Evolutionary conservation across 805 yeast genomes (phyloP).

Genomic region (Saccharomycopsis sp.): DNA sequence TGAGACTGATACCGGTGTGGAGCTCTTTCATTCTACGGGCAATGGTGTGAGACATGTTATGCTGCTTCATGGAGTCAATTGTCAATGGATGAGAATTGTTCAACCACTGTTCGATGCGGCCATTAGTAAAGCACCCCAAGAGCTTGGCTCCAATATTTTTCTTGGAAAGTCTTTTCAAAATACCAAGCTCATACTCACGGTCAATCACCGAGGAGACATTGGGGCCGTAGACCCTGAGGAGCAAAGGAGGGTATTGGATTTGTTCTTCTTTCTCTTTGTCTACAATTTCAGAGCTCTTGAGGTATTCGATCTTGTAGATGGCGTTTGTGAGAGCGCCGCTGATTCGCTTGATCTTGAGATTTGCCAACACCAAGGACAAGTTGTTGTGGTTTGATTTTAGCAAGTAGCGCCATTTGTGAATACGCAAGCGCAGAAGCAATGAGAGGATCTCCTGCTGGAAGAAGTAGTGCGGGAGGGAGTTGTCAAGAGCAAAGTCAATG

Average conservation of each 20-base stretch:
- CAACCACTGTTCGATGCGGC: conserved; percentile 88
- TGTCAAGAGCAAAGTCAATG: conserved; percentile 57
- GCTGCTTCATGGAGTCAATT: conserved; percentile 62
- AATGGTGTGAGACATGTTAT: conserved; percentile 69
- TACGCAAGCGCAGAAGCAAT: conserved; percentile 43
- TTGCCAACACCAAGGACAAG: conserved; percentile 32
- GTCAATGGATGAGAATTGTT: conserved; percentile 74
- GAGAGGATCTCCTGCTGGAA: conserved; percentile 73
- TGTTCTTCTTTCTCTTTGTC: not conserved
- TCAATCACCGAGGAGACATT: conserved; percentile 82
- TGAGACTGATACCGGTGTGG: conserved; percentile 68
- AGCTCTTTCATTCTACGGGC: conserved; percentile 96
- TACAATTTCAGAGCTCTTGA: not conserved
- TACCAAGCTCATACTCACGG: conserved; percentile 67
- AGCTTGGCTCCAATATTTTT: conserved; percentile 82
- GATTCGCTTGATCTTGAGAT: conserved; percentile 56
- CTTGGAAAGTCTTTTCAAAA: conserved; percentile 62
- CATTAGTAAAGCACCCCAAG: conserved; percentile 84
- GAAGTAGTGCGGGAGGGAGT: conserved; percentile 72
- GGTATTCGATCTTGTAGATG: conserved; percentile 62
- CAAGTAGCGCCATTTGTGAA: conserved; percentile 73
- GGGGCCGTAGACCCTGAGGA: conserved; percentile 81
- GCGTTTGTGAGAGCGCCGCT: conserved; percentile 93
- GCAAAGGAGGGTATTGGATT: conserved; percentile 27
- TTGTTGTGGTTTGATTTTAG: conserved; percentile 27